Conservation (phyloP, 176 grass and related monocot species). For the Triticum dicoccoides region DNA sequence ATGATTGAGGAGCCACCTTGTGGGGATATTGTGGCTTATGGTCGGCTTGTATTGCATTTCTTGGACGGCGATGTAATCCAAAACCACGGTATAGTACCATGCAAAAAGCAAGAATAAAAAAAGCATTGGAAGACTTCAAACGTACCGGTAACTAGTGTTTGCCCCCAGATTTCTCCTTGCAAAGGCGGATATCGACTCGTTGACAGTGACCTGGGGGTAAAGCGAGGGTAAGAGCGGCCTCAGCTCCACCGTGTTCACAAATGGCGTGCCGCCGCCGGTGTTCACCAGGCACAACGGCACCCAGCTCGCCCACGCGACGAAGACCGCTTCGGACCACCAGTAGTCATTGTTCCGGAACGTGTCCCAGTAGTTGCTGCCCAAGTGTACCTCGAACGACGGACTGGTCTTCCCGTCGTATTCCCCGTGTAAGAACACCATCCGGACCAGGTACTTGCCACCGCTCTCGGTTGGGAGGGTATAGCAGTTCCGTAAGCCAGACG, state of each 20-base stretch:
- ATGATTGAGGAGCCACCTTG: too few species aligned
- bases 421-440: conserved; percentile 4
- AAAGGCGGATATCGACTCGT: neutral
- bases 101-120: too few species aligned
- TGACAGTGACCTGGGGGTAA: neutral
- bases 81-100: too few species aligned
- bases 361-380: conserved; percentile 9
- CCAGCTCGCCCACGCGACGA: neutral
- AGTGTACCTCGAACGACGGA: conserved; percentile 18
- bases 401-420: conserved; percentile 32
- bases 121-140: neutral
- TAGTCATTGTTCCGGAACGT: neutral
- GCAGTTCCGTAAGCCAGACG: conserved; percentile 27
- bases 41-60: too few species aligned
- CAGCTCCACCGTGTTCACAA: conserved; percentile 26
- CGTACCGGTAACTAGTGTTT: neutral
- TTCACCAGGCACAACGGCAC: conserved; percentile 40
- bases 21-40: too few species aligned
- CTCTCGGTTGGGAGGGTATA: conserved; percentile 24
- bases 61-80: too few species aligned
- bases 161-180: neutral
- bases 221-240: neutral
- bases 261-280: conserved; percentile 32
- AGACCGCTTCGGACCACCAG: neutral
- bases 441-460: conserved; percentile 15